These are phyloP conservation scores for Holtermanniella nyarrowii DNA, from an alignment of 768 basidiomycete species.

Conservation along the genomic window DNA sequence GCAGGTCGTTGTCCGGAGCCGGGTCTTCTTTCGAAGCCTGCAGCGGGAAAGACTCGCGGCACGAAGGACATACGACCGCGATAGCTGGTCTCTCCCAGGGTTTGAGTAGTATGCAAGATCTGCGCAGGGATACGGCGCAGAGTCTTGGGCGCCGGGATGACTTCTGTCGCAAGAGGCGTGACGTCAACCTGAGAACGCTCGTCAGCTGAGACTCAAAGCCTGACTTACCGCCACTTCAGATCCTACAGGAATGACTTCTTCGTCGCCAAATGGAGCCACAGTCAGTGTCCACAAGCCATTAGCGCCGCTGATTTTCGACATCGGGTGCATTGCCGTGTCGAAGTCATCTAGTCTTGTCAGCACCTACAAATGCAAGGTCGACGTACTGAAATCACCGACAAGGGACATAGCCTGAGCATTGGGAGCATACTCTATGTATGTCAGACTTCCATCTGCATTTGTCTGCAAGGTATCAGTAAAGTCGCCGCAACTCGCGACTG, in stretches of 20 bases:
- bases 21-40: neutral
- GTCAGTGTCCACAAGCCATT: neutral
- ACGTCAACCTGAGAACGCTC: neutral
- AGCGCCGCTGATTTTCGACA: neutral
- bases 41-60: neutral
- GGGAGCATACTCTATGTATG: conserved; percentile 1
- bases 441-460: neutral
- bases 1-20: neutral
- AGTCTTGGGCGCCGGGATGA: neutral
- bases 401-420: neutral
- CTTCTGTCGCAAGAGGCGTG: neutral
- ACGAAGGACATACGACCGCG: neutral
- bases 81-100: neutral
- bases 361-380: neutral
- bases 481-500: neutral
- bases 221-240: neutral
- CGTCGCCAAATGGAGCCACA: neutral
- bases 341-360: neutral
- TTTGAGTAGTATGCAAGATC: neutral
- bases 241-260: neutral
- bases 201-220: neutral
- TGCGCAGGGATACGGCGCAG: neutral
- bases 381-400: conserved; percentile 3
- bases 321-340: neutral
- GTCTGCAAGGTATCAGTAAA: neutral